phyloP scores from a whole-genome alignment of 768 basidiomycete genomes.

The Tylopilus balloui region DNA sequence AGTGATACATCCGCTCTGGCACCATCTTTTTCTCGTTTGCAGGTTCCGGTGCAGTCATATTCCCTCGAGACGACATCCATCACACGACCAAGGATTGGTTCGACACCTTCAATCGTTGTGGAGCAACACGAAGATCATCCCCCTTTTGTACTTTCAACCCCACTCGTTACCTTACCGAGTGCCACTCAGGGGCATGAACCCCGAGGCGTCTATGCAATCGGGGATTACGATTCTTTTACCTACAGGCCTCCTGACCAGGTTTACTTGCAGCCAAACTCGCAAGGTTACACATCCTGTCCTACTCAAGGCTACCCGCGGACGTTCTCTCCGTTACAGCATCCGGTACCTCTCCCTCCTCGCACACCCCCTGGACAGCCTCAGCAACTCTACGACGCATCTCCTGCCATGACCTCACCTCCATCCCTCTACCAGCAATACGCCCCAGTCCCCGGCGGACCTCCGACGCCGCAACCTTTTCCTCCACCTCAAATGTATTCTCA shows the following conservation, averaged over 20 bases:
- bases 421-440: conserved; percentile 14
- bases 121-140: conserved; percentile 4
- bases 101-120: conserved; percentile 20
- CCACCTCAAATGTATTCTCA: conserved; percentile 14
- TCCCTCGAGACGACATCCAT: not conserved
- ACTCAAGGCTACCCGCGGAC: conserved; percentile 4
- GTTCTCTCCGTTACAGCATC: conserved; percentile 7
- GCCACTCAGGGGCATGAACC: not conserved
- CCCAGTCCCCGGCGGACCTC: conserved; percentile 10
- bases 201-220: not conserved
- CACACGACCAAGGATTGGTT: not conserved
- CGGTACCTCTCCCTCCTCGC: conserved; percentile 6
- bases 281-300: conserved; percentile 4
- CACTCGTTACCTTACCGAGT: not conserved
- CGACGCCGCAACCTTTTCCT: conserved; percentile 9
- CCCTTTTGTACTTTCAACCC: conserved; percentile 5
- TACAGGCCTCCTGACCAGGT: conserved; percentile 5
- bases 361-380: conserved; percentile 11
- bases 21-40: conserved; percentile 6
- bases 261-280: conserved; percentile 12
- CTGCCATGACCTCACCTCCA: conserved; percentile 1
- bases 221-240: not conserved
- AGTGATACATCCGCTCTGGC: conserved; percentile 15
- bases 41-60: conserved; percentile 5
- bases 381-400: conserved; percentile 8